Conservation (phyloP, 2,329 filamentous ascomycete genomes). For the Graphilbum sp. region DNA sequence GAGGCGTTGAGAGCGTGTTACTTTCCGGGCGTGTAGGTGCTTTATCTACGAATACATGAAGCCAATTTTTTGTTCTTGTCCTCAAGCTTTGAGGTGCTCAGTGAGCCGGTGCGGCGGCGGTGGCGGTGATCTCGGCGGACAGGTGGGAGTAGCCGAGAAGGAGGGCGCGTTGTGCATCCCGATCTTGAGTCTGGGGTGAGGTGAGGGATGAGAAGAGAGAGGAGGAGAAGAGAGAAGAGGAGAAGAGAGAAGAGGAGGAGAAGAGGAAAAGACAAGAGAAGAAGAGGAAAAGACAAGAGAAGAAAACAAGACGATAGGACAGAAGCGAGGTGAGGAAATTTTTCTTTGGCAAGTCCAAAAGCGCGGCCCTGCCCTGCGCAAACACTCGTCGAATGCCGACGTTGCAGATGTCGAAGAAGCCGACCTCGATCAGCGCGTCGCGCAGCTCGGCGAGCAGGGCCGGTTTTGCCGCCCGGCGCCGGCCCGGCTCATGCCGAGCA, state of each 20-base stretch:
- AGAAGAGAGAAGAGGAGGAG: too few species aligned
- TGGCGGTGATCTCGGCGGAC: constrained; percentile 55
- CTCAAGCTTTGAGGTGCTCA: background rate
- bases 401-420: constrained; percentile 74
- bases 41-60: too few species aligned
- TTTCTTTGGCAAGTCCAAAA: constrained; percentile 64
- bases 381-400: constrained; percentile 55
- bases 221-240: background rate
- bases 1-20: too few species aligned
- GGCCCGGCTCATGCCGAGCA: constrained; percentile 58
- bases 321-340: too few species aligned
- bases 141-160: constrained; percentile 55
- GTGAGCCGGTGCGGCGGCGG: constrained; percentile 32
- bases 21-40: too few species aligned
- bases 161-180: constrained; percentile 61
- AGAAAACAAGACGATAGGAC: background rate
- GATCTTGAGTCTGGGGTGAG: constrained; percentile 34
- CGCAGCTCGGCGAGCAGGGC: constrained; percentile 55
- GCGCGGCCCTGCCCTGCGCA: constrained; percentile 44
- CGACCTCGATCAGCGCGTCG: constrained; percentile 67
- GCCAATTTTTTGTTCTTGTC: background rate
- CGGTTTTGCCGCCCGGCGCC: constrained; percentile 47
- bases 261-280: too few species aligned
- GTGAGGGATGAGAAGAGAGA: background rate
- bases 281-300: background rate